These are phyloP conservation scores for Erodium maritimum DNA, from an alignment of 345 rosid genomes.

Conservation along the genomic window DNA sequence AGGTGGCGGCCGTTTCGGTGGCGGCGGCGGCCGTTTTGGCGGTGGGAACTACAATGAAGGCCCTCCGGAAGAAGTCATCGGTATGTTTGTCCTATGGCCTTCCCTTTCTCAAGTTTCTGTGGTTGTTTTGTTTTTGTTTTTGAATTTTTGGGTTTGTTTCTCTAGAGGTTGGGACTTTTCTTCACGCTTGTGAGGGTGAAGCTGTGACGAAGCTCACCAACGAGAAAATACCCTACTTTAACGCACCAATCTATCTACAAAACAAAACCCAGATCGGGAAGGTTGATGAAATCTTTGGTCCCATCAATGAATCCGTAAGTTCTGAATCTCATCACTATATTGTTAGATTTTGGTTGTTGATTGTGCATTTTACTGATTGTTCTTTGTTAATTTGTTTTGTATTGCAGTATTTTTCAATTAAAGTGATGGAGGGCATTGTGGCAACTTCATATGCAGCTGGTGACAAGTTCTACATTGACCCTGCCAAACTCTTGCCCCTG, in stretches of 20 bases:
- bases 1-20: conserved; percentile 35
- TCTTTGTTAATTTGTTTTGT: background rate
- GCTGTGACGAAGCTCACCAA: conserved; percentile 79
- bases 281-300: conserved; percentile 93
- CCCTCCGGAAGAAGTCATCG: conserved; percentile 81
- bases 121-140: background rate
- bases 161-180: conserved; percentile 64
- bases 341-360: background rate
- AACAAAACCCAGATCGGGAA: conserved; percentile 91
- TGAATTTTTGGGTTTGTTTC: background rate
- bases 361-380: background rate
- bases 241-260: conserved; percentile 71
- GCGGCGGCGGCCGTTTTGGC: conserved; percentile 30
- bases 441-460: conserved; percentile 67
- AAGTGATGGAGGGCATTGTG: conserved; percentile 91
- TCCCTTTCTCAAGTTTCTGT: background rate
- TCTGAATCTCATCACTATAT: background rate
- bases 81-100: conserved; percentile 20
- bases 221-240: conserved; percentile 75
- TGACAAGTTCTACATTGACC: conserved; percentile 82
- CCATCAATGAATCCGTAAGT: conserved; percentile 87
- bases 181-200: conserved; percentile 90
- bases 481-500: conserved; percentile 70
- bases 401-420: conserved; percentile 60
- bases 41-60: conserved; percentile 52